Evolutionary conservation across 2,329 filamentous ascomycete genomes (phyloP).

Genomic region (Trichoderma hamatum): DNA sequence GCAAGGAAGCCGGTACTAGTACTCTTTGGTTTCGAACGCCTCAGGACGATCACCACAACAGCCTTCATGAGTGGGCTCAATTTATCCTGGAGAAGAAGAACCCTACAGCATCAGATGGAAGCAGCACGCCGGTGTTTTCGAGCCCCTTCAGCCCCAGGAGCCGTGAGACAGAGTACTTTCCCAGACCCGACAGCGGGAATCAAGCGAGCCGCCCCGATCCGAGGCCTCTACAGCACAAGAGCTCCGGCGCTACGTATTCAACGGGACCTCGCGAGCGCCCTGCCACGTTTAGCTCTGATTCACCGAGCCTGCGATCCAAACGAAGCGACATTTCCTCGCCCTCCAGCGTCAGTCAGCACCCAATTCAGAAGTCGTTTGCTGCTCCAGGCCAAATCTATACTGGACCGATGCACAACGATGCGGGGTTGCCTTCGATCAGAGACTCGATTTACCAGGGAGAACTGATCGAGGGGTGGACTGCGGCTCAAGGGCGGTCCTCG

Average conservation of each 20-base stretch:
- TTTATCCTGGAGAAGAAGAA: slow-evolving; percentile 53
- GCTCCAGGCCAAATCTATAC: slow-evolving; percentile 53
- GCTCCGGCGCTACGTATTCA: slow-evolving; percentile 52
- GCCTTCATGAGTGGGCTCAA: slow-evolving; percentile 63
- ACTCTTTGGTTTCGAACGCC: slow-evolving; percentile 61
- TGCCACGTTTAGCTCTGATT: slow-evolving; percentile 58
- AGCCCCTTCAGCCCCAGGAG: slow-evolving; percentile 54
- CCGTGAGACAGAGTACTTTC: slow-evolving; percentile 49
- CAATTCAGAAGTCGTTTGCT: slow-evolving; percentile 44
- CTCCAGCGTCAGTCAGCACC: slow-evolving; percentile 50
- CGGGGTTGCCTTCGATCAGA: slow-evolving; percentile 55
- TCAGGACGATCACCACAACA: slow-evolving; percentile 53
- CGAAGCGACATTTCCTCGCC: slow-evolving; percentile 65
- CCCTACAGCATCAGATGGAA: slow-evolving; percentile 54
- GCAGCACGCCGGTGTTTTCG: slow-evolving; percentile 57
- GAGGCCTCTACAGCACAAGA: slow-evolving; percentile 50
- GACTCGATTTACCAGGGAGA: slow-evolving; percentile 58
- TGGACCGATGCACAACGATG: slow-evolving; percentile 55
- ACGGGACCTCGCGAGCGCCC: slow-evolving; percentile 53
- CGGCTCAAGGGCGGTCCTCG: slow-evolving; percentile 61
- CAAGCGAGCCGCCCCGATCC: slow-evolving; percentile 37
- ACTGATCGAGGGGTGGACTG: slow-evolving; percentile 63
- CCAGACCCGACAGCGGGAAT: slow-evolving; percentile 50
- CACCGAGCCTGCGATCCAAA: slow-evolving; percentile 63
- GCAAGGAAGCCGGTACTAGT: slow-evolving; percentile 53